Evolutionary conservation across 1,139 yeast species (phyloP).

Genomic region (Meyerozyma carpophila): DNA sequence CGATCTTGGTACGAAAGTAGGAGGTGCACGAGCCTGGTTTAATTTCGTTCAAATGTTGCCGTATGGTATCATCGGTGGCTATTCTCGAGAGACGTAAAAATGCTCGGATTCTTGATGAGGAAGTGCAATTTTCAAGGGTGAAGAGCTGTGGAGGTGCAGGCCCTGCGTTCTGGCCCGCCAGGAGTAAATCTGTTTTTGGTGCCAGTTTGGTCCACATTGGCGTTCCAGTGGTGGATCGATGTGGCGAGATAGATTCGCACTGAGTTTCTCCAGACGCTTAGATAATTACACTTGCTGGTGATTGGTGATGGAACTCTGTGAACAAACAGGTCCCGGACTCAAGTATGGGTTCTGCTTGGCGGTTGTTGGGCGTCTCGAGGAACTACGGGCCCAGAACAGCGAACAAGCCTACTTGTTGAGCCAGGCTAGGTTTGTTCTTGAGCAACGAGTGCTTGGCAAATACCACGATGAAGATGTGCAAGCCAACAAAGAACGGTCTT

Average conservation of each 20-base stretch:
- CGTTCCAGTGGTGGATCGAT: background rate
- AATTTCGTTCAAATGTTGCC: constrained; percentile 33
- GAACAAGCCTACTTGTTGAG: background rate
- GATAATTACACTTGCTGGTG: background rate
- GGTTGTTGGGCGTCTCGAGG: background rate
- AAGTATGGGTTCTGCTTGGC: background rate
- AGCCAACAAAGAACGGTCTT: background rate
- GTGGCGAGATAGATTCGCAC: background rate
- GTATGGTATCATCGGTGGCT: constrained; percentile 36
- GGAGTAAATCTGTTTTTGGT: background rate
- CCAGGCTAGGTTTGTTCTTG: background rate
- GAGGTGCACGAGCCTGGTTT: constrained; percentile 18
- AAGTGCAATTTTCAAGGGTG: constrained; percentile 26
- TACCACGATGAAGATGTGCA: background rate
- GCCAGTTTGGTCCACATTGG: background rate
- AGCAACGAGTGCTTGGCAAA: background rate
- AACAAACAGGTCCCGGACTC: background rate
- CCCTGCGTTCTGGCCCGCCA: background rate
- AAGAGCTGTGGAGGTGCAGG: constrained; percentile 9
- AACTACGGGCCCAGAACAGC: background rate
- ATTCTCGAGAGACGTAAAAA: constrained; percentile 35
- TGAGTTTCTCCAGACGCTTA: background rate
- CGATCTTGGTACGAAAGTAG: constrained; percentile 23
- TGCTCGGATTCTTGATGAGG: constrained; percentile 30
- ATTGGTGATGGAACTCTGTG: background rate